Evolutionary conservation across 805 yeast species (phyloP).

Genomic region (Candida morakotiae): DNA sequence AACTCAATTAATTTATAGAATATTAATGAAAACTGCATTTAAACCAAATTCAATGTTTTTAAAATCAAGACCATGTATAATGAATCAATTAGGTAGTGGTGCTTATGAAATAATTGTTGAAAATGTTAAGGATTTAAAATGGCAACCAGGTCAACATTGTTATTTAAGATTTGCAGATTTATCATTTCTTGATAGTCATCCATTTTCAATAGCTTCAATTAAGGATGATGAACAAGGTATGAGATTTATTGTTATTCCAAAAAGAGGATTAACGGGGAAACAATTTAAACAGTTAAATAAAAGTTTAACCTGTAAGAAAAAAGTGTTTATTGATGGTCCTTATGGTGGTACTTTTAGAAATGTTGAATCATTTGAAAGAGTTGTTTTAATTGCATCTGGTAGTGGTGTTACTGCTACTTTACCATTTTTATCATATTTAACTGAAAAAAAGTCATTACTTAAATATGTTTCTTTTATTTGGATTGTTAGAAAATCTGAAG

Average conservation of each 20-base stretch:
- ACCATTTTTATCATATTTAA: constrained; percentile 35
- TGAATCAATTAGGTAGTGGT: constrained; percentile 19
- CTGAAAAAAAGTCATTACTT: constrained; percentile 13
- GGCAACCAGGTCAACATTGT: constrained; percentile 57
- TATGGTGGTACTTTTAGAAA: constrained; percentile 53
- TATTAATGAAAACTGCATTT: constrained; percentile 41
- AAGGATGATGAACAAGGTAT: constrained; percentile 22
- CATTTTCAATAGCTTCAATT: constrained; percentile 46
- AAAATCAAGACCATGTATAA: constrained; percentile 31
- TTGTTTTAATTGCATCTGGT: constrained; percentile 43
- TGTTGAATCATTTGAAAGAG: constrained; percentile 39
- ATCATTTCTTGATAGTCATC: constrained; percentile 49
- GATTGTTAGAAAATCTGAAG: constrained; percentile 33
- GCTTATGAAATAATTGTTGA: constrained; percentile 33
- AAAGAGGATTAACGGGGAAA: constrained; percentile 42
- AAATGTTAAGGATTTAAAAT: constrained; percentile 31
- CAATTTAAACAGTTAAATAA: constrained; percentile 29
- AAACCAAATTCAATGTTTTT: constrained; percentile 40
- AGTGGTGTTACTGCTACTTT: constrained; percentile 49
- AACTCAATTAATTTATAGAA: constrained; percentile 44
- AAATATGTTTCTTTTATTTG: constrained; percentile 38
- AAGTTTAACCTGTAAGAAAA: constrained; percentile 18
- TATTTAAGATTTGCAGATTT: constrained; percentile 44
- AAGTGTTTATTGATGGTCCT: constrained; percentile 51
- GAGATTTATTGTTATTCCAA: constrained; percentile 43